These are phyloP conservation scores for Leccinum pellstonianum DNA, from an alignment of 768 basidiomycete species.

Conservation along the genomic window DNA sequence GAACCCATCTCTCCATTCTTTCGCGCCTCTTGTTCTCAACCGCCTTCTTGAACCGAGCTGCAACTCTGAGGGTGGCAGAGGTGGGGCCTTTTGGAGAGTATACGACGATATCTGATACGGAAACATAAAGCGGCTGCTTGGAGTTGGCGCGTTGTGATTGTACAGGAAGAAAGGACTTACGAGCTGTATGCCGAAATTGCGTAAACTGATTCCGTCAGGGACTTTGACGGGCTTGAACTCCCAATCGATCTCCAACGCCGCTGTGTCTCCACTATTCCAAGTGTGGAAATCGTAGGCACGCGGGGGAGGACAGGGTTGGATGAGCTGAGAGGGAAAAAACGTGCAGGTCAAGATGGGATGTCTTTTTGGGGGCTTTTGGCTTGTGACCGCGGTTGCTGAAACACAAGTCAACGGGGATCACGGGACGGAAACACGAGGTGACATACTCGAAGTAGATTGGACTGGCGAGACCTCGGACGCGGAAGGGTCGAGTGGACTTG, in stretches of 20 bases:
- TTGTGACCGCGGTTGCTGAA: constrained; percentile 9
- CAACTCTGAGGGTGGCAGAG: constrained; percentile 55
- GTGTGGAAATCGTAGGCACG: constrained; percentile 21
- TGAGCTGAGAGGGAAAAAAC: constrained; percentile 48
- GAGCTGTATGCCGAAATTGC: constrained; percentile 89
- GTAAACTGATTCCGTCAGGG: constrained; percentile 77
- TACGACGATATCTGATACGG: constrained; percentile 86
- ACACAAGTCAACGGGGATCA: constrained; percentile 2
- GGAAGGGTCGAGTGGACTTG: constrained; percentile 1
- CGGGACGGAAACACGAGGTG: not conserved
- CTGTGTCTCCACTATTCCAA: constrained; percentile 19
- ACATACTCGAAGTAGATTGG: constrained; percentile 6
- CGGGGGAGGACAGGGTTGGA: constrained; percentile 28
- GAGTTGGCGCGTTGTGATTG: constrained; percentile 6
- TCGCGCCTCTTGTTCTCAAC: constrained; percentile 57
- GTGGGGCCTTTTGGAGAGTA: constrained; percentile 73
- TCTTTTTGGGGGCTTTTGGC: constrained; percentile 13
- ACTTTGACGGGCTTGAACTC: constrained; percentile 71
- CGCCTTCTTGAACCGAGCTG: constrained; percentile 64
- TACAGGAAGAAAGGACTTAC: constrained; percentile 45
- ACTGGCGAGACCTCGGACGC: constrained; percentile 3
- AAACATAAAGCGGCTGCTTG: constrained; percentile 74
- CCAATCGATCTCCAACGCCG: constrained; percentile 38
- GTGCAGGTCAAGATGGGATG: constrained; percentile 49
- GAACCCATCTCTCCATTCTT: constrained; percentile 32